phyloP scores from a whole-genome alignment of 129 eudicot species.

The Helianthus annuus region DNA sequence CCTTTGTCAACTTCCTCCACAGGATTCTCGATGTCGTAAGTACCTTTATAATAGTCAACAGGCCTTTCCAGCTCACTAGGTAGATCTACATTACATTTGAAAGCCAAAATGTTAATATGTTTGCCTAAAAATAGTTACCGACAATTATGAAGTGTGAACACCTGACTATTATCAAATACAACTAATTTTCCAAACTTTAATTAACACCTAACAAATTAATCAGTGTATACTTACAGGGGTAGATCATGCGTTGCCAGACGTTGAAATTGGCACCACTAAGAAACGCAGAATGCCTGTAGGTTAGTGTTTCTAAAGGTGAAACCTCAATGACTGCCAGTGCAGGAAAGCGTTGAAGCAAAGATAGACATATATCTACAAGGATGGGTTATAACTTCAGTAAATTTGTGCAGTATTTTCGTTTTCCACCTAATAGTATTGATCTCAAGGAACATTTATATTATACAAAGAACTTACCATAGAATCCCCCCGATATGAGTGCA shows the following conservation, averaged over 20 bases:
- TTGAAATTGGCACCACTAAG: constrained; percentile 10
- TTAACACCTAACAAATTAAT: neutral
- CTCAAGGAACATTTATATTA: neutral
- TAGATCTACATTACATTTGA: constrained; percentile 10
- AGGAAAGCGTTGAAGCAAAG: constrained; percentile 21
- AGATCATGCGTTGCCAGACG: constrained; percentile 21
- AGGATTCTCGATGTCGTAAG: constrained; percentile 6
- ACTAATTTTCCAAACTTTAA: neutral
- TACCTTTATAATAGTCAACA: neutral
- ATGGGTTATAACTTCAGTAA: neutral
- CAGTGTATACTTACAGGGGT: neutral
- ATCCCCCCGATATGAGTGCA: constrained; percentile 13
- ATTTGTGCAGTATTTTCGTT: neutral
- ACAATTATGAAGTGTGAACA: no score
- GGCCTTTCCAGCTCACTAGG: constrained; percentile 9
- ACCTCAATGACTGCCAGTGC: neutral
- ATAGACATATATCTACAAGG: constrained; percentile 20
- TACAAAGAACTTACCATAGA: constrained; percentile 23
- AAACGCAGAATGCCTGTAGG: constrained; percentile 19
- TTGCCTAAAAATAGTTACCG: neutral
- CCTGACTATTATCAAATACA: no score
- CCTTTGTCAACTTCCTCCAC: neutral
- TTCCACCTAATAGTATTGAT: neutral
- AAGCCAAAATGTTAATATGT: neutral
- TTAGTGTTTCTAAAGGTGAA: constrained; percentile 8